Percentiles rank a stretch among this genome's conserved stretches.
These are phyloP conservation scores for Penicillium sp. DNA, from an alignment of 2,329 filamentous ascomycete species.

Conservation along the genomic window DNA sequence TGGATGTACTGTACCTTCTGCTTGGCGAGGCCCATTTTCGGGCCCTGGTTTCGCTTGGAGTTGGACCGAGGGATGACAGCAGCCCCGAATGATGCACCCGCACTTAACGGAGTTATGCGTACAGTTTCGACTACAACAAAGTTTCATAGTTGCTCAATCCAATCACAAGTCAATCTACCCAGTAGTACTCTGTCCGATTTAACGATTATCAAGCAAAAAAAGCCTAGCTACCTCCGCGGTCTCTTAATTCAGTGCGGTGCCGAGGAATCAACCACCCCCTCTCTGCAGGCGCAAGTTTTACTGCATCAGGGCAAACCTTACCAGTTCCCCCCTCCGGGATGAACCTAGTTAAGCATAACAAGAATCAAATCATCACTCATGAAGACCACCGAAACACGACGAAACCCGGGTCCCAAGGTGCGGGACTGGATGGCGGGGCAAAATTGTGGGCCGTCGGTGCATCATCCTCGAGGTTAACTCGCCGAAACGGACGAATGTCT, in stretches of 20 bases:
- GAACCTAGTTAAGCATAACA: not conserved
- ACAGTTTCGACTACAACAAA: too few relatives aligned
- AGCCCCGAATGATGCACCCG: not conserved
- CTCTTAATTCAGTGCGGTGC: not conserved
- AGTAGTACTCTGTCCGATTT: not conserved
- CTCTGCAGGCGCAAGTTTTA: constrained; percentile 1
- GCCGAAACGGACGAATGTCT: constrained; percentile 26
- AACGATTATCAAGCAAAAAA: not conserved
- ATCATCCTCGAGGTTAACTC: constrained; percentile 10
- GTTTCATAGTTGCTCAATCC: too few relatives aligned
- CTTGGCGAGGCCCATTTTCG: not conserved
- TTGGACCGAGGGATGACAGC: constrained; percentile 10
- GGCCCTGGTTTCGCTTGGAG: not conserved
- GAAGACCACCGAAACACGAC: not conserved
- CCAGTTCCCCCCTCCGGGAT: not conserved
- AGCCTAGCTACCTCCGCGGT: not conserved
- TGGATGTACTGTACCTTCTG: not conserved
- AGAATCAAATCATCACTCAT: not conserved
- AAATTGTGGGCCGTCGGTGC: not conserved
- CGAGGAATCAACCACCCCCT: constrained; percentile 1
- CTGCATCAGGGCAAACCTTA: constrained; percentile 1
- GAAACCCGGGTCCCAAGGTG: not conserved
- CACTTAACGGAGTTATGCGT: not conserved
- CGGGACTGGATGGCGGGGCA: constrained; percentile 3
- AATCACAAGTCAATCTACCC: not conserved